phyloP scores from a whole-genome alignment of 2,329 filamentous ascomycete genomes.

The Coniochaeta ligniaria region DNA sequence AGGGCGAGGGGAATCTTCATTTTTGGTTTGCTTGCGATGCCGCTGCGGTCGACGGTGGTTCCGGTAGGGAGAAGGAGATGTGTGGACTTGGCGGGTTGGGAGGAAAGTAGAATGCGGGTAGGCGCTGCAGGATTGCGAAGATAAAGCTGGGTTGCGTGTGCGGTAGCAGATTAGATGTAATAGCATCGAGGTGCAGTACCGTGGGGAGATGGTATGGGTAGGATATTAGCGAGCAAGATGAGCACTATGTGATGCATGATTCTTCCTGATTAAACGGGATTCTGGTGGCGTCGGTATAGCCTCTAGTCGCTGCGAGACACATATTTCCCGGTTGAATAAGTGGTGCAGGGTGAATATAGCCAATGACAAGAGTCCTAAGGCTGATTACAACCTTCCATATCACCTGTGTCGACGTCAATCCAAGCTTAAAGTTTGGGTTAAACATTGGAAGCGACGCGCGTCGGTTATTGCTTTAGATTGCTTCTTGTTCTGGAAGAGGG shows the following conservation, averaged over 20 bases:
- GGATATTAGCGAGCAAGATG: not conserved
- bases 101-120: not conserved
- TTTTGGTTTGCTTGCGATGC: not conserved
- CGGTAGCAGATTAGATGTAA: not conserved
- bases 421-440: not conserved
- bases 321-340: not conserved
- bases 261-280: not conserved
- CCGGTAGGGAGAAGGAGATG: not conserved
- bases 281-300: not conserved
- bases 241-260: not conserved
- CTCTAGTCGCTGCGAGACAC: not conserved
- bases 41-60: not conserved
- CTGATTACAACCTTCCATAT: not conserved
- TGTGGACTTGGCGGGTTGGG: not conserved
- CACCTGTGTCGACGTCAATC: not conserved
- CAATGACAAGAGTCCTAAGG: not conserved
- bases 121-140: not conserved
- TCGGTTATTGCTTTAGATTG: not conserved
- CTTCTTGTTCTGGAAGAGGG: no score
- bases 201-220: not conserved
- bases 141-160: not conserved
- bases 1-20: constrained; percentile 11
- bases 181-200: not conserved
- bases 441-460: constrained; percentile 1
- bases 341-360: not conserved